Base-by-base conservation (phyloP, 768 basidiomycete species). In the Collybia nuda region DNA sequence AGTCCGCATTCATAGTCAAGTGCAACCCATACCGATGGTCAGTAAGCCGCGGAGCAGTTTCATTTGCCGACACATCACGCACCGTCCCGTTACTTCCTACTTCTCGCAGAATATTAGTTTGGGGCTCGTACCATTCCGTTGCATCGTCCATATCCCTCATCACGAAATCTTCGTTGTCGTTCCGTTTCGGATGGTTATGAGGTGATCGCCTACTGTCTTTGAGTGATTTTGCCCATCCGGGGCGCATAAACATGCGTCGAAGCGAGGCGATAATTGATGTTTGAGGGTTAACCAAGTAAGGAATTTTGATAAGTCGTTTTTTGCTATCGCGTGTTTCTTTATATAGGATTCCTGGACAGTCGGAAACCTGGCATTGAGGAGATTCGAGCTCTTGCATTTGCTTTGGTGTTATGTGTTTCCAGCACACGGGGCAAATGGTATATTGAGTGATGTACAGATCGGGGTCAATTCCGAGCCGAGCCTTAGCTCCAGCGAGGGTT, bases 111-210 rank as follows among this genome's bases (percentile, higher is more conserved):
- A 42, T 56, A 14, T 48, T 45, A 6, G 53, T 56, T 14, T 41
- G 41, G 18, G 42, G 52, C 15, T 50, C 32, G 19, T 60, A 46
- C 62, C 57, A 64, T 4, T 50, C 29, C 12, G n/a, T 21, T 2
- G 57, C 60, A 49, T 64, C 52, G 44, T 54, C 28, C 21, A 64
- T 61, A 48, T 64, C 61, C 14, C 29, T 44, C 62, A 64, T 64
- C 2, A 61, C 39, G 50, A 59, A 62, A 21, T 64, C 41, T 5
- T 58, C 59, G 41, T 62, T 49, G 14, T 60, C 52, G 21, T 60
- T 58, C 9, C 52, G 50, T 17, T 46, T 63, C 18, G 57, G 50
- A 4, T 47, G 39, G 14, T 59, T 39, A 11, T 32, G 28, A 21
- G 47, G 35, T 12, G 46, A 28, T 44, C 59, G 60, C 2, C 60